These are phyloP conservation scores for Cucurbita ficifolia DNA, from an alignment of 306 rosid species.

Conservation along the genomic window DNA sequence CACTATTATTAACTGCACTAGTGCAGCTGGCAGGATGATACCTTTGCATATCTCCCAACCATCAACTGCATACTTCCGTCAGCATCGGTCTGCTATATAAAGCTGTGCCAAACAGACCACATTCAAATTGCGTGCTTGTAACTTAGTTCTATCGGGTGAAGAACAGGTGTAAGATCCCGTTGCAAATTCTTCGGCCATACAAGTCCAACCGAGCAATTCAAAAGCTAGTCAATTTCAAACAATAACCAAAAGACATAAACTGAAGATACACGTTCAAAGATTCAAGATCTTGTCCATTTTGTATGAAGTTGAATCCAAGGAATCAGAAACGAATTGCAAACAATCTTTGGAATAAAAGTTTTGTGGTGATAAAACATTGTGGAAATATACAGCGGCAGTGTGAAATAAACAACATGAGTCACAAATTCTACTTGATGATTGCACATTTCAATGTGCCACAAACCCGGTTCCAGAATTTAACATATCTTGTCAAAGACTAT, in stretches of 20 bases:
- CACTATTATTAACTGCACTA: constrained; percentile 80
- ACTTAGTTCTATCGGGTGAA: background rate
- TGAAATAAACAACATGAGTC: background rate
- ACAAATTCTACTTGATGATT: background rate
- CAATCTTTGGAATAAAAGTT: background rate
- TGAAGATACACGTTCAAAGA: background rate
- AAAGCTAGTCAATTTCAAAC: background rate
- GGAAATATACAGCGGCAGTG: background rate
- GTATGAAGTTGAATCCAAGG: background rate
- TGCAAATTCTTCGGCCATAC: background rate
- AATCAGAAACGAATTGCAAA: background rate
- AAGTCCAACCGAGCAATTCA: background rate
- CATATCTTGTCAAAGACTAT: background rate
- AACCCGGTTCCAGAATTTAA: background rate
- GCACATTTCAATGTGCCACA: background rate
- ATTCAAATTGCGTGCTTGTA: constrained; percentile 13
- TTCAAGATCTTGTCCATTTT: background rate
- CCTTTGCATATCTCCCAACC: constrained; percentile 86
- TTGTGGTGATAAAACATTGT: background rate
- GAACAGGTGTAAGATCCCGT: background rate
- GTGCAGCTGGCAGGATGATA: constrained; percentile 72
- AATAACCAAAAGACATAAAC: background rate
- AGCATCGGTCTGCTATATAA: constrained; percentile 44
- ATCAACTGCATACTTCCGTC: constrained; percentile 80
- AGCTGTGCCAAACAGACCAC: constrained; percentile 31